Conservation (phyloP, 2,329 filamentous ascomycete species). For the Sporothrix mexicana region DNA sequence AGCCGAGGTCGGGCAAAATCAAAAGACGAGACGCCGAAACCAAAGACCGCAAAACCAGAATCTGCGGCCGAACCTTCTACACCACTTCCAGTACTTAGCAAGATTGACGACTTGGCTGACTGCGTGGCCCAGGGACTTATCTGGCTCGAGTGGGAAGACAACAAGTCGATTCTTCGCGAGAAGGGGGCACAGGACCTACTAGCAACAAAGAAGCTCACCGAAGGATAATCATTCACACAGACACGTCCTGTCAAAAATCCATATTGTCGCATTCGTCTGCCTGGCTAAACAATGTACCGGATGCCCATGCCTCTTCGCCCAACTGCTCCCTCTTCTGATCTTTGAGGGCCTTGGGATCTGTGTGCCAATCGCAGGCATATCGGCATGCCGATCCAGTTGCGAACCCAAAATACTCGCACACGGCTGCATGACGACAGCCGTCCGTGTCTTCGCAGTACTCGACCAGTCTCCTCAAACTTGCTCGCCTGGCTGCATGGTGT, state of each 20-base stretch:
- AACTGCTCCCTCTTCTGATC: conserved; percentile 62
- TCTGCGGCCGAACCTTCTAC: no score
- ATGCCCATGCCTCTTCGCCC: conserved; percentile 63
- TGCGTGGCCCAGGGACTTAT: conserved; percentile 77
- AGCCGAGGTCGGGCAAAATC: background rate
- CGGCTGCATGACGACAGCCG: conserved; percentile 75
- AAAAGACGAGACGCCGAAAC: background rate
- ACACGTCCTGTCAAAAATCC: background rate
- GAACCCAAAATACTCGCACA: conserved; percentile 81
- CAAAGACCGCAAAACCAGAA: background rate
- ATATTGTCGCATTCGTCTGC: background rate
- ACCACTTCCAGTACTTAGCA: conserved; percentile 46
- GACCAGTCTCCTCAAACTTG: conserved; percentile 71
- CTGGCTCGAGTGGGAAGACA: conserved; percentile 77
- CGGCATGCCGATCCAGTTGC: conserved; percentile 63
- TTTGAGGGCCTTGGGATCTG: conserved; percentile 65
- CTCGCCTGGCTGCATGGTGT: conserved; percentile 55
- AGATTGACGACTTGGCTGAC: conserved; percentile 83
- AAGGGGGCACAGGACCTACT: conserved; percentile 42
- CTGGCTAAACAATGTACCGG: background rate
- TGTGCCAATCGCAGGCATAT: conserved; percentile 80
- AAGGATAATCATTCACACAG: background rate
- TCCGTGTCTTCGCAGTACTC: conserved; percentile 80
- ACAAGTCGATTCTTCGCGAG: conserved; percentile 49
- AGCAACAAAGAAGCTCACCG: background rate